Base-by-base conservation (phyloP, 495 filamentous ascomycete genomes). In the Neurospora sp. region DNA sequence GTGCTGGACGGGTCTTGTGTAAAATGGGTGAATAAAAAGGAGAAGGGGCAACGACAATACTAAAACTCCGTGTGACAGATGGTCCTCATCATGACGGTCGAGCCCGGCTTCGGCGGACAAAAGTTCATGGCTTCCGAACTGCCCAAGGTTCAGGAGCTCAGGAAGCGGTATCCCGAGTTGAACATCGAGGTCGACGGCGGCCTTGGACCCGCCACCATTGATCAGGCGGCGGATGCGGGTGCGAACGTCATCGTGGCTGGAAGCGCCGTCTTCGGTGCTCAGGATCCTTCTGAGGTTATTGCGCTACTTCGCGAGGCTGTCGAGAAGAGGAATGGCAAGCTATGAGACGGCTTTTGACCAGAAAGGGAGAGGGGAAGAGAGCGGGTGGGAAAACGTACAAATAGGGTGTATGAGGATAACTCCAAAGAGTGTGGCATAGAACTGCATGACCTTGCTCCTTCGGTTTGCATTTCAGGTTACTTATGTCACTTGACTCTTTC, bases 121-220 rank as follows among this genome's bases (percentile, higher is more conserved):
- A 97, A 96, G 80, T 99, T 99, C 88, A 97, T 98, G 92, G 91
- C 93, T 6, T 92, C 91, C 5, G 93, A 96, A 81, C 87, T 99
- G 76, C 96, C 96, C 75, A 99, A 99, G 83, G 96, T 99, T 40
- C 79, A 88, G 70, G 93, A 90, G 65, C 85, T 99, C 77, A 89
- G 96, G 70, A 83, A 90, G 78, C 88, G 89, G 65, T 99, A 97
- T 81, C 96, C 96, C 6, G 87, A 95, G 5, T 82, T 99, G 68
- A 94, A 97, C 83, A 99, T 99, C 77, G 96, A 99, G 81, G 96
- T 99, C 38, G 96, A 99, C 81, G 96, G 96, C 48, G 96, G 96
- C 8, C 78, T 99, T 41, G 93, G 93, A 3, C 86, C 92, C 68
- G 90, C 91, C 70, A 99, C 96, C 2, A 94, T 99, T 77, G 95